These are phyloP conservation scores for Ruellia speciosa DNA, from an alignment of 305 asterid genomes.

Conservation along the genomic window DNA sequence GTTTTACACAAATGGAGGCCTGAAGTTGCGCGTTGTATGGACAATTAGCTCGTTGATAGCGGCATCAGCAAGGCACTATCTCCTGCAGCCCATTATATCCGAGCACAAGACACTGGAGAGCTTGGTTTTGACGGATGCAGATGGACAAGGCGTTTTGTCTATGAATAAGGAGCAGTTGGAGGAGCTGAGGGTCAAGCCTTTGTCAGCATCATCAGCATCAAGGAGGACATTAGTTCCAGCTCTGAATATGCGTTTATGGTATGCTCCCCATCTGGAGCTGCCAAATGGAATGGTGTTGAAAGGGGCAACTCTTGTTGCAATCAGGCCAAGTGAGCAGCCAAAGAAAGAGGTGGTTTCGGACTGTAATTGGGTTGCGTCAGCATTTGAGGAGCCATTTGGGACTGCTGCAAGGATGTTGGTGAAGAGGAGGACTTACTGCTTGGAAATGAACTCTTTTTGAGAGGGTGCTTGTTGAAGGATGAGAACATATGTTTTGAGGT, in stretches of 20 bases:
- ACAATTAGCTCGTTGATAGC: conserved; percentile 92
- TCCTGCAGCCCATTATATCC: conserved; percentile 75
- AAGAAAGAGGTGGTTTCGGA: conserved; percentile 54
- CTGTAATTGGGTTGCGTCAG: conserved; percentile 57
- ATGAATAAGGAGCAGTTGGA: conserved; percentile 87
- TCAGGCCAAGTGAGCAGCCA: conserved; percentile 76
- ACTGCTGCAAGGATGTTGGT: conserved; percentile 86
- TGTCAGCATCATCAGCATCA: conserved; percentile 78
- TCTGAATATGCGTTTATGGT: conserved; percentile 81
- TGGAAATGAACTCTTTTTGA: conserved; percentile 95
- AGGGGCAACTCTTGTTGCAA: conserved; percentile 89
- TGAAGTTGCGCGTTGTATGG: conserved; percentile 93
- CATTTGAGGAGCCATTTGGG: conserved; percentile 82
- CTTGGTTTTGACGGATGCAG: conserved; percentile 72
- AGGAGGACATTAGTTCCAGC: conserved; percentile 86
- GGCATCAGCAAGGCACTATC: conserved; percentile 91
- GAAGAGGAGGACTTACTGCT: conserved; percentile 88
- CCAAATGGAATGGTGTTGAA: conserved; percentile 71
- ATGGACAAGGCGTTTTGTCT: conserved; percentile 79
- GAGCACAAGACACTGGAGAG: conserved; percentile 74
- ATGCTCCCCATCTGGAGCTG: conserved; percentile 72
- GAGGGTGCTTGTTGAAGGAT: not conserved
- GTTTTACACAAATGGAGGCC: conserved; percentile 83
- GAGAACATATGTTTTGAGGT: conserved; percentile 37
- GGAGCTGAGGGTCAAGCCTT: conserved; percentile 92